These are phyloP conservation scores for Blastomyces silverae DNA, from an alignment of 2,329 filamentous ascomycete species.

Conservation along the genomic window DNA sequence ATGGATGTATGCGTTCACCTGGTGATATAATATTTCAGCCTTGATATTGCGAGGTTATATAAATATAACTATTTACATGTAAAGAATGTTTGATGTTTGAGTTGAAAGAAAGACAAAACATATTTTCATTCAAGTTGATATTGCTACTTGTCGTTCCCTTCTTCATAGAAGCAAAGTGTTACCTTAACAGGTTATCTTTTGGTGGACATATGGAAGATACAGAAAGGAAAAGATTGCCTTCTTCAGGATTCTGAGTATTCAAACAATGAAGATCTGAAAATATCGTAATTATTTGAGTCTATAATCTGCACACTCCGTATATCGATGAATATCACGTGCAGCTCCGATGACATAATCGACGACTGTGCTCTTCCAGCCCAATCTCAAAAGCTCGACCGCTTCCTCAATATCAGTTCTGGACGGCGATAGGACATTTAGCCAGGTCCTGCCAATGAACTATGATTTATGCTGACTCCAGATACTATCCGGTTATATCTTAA, in stretches of 20 bases:
- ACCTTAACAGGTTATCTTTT: not conserved
- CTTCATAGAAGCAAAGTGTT: not conserved
- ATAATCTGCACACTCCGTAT: no score
- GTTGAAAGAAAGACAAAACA: not conserved
- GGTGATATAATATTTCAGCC: not conserved
- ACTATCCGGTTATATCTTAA: not conserved
- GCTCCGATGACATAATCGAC: not conserved
- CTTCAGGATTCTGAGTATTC: not conserved
- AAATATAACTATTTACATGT: not conserved
- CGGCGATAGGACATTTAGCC: not conserved
- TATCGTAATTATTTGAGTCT: not conserved
- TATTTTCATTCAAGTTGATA: not conserved
- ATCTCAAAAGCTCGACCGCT: not conserved
- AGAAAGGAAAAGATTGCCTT: not conserved
- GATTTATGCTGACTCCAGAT: not conserved
- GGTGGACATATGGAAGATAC: not conserved
- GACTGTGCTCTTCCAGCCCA: not conserved
- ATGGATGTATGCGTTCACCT: not conserved
- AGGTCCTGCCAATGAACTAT: not conserved
- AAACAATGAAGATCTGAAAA: not conserved
- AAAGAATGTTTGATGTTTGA: not conserved
- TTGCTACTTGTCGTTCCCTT: not conserved
- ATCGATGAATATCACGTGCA: constrained; percentile 3
- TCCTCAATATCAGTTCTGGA: not conserved
- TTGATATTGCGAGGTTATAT: not conserved